Conservation (phyloP, 306 rosid species). For the Alnus rubra region DNA sequence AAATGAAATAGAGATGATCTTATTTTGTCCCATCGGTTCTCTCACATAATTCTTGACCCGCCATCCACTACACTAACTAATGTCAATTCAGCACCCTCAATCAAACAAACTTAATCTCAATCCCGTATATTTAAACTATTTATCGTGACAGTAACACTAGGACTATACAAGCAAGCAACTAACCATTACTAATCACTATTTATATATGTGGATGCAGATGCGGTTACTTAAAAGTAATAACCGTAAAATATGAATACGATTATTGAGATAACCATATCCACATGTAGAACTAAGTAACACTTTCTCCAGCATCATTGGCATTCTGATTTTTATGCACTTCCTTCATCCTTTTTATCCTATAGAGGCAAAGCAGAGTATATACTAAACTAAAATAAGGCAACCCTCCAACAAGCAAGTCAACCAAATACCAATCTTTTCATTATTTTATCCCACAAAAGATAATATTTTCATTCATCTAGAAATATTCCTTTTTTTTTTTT, state of each 20-base stretch:
- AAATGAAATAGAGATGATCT: too few relatives aligned
- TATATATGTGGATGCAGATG: too few relatives aligned
- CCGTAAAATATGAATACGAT: too few relatives aligned
- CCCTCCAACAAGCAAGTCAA: background rate
- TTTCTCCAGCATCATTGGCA: background rate
- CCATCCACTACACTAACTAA: background rate
- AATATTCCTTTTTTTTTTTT: too few relatives aligned
- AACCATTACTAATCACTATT: too few relatives aligned
- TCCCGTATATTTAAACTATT: too few relatives aligned
- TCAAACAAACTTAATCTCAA: background rate
- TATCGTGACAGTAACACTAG: too few relatives aligned
- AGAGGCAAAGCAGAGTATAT: background rate
- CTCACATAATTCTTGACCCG: background rate
- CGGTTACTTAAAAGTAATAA: too few relatives aligned
- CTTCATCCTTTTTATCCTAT: background rate
- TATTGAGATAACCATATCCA: too few relatives aligned
- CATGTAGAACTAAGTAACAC: too few relatives aligned
- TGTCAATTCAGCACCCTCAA: background rate
- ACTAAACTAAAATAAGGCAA: background rate
- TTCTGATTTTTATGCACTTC: background rate
- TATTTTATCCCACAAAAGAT: background rate
- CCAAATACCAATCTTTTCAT: background rate
- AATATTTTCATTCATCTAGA: background rate
- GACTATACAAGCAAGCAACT: too few relatives aligned
- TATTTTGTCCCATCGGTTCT: background rate